A percentile compares a stretch with the other conserved stretches of the same genome.
Conservation (phyloP, 2,329 filamentous ascomycete species). For the Botrytis galanthina region DNA sequence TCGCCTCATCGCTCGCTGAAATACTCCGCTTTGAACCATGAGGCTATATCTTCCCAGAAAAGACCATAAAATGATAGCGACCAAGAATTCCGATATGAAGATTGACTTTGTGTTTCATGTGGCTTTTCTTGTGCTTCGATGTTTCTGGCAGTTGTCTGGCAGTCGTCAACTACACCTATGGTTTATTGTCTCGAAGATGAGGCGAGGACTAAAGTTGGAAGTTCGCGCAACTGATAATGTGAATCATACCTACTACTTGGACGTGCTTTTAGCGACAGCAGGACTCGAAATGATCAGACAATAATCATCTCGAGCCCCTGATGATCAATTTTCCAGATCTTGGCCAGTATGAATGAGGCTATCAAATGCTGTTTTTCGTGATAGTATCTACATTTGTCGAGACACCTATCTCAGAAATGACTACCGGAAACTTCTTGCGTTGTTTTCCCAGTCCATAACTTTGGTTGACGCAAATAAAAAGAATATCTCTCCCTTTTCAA, state of each 20-base stretch:
- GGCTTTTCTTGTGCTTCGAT: not conserved
- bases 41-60: not conserved
- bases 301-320: not conserved
- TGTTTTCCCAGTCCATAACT: not conserved
- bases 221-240: not conserved
- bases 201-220: not conserved
- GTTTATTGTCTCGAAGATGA: not conserved
- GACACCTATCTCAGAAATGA: not conserved
- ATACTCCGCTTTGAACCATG: not conserved
- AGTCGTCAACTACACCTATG: fast-evolving
- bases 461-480: not conserved
- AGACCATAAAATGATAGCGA: not conserved
- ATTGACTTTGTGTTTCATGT: not conserved
- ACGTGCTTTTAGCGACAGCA: not conserved
- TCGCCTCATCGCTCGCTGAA: not conserved
- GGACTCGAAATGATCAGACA: not conserved
- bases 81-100: not conserved
- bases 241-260: not conserved
- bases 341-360: not conserved
- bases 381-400: not conserved
- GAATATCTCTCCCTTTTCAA: not conserved
- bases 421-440: fast-evolving
- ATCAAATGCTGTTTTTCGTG: not conserved
- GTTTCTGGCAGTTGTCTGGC: not conserved
- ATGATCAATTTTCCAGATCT: not conserved